Base-by-base conservation (phyloP, 331 rosid genomes). In the Dryas integrifolia region DNA sequence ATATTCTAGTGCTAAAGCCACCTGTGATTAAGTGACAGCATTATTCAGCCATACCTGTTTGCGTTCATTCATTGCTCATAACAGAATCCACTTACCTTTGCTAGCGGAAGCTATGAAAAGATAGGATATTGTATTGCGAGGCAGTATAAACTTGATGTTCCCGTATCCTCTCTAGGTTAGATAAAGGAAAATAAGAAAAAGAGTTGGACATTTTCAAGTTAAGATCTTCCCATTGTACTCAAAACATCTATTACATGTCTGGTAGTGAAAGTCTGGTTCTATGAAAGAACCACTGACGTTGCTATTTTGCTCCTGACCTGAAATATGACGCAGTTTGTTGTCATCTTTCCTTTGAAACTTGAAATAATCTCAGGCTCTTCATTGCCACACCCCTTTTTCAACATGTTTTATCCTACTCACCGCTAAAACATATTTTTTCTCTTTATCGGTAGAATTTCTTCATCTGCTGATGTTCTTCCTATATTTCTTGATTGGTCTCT, bases 381-480 rank as follows among this genome's bases (percentile, higher is more conserved):
- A 16, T 2, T 14, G 60, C 13, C 48, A 44, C 57, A 7, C 10
- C 67, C 62, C 56, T 64, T 26, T 26, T 26, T 39, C 43, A 71
- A 60, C 10, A 2, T 41, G 18, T 58, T 53, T 73, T 78, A 21
- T 48, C 21, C 58, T 13, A 58, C 9, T 61, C n/a, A 53, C 48
- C 48, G 4, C 58, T 75, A 65, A 46, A 46, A 15, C 46, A 63
- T 41, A 50, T 12, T 43, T 81, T 68, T 68, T 43, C 77, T 62
- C 59, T 53, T 67, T 56, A 59, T 73, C 74, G 7, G 69, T 83
- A 40, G 52, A 70, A 69, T 80, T 81, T 74, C 7, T 77, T 77
- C 81, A 64, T 77, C 79, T 69, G 46, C 85, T 86, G 87, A 85
- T 85, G 76, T 53, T 88, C 83, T 71, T 81, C 71, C 82, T 66